Conservation (phyloP, 208 protist species). For the Trypanosoma conorhini region DNA sequence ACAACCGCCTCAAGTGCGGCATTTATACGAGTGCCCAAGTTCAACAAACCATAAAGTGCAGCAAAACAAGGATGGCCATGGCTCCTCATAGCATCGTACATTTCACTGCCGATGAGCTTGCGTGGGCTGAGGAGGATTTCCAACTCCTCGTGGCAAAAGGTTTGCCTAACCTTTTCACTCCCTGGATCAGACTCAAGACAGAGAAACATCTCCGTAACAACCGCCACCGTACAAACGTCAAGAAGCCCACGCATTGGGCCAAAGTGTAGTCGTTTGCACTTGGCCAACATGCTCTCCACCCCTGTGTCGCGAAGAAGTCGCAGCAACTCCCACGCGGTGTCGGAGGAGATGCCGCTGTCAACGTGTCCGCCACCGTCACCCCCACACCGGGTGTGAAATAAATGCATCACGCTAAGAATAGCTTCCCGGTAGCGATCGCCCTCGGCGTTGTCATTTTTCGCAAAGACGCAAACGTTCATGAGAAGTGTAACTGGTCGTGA, state of each 20-base stretch:
- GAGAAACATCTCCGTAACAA: constrained; percentile 35
- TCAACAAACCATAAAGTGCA: constrained; percentile 25
- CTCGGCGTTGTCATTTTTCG: constrained; percentile 73
- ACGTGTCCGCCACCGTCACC: constrained; percentile 1
- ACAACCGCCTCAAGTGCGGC: constrained; percentile 11
- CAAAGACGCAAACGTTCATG: constrained; percentile 79
- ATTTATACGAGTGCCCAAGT: constrained; percentile 12
- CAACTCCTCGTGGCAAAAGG: constrained; percentile 16
- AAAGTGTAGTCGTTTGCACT: constrained; percentile 60
- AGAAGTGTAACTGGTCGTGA: constrained; percentile 31
- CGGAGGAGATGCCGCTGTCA: neutral
- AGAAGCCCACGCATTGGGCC: constrained; percentile 56
- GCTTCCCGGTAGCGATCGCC: constrained; percentile 53
- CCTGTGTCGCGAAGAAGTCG: constrained; percentile 34
- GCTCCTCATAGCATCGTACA: constrained; percentile 16
- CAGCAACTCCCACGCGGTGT: constrained; percentile 14
- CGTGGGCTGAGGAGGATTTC: constrained; percentile 29
- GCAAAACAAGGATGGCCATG: constrained; percentile 8
- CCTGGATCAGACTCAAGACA: constrained; percentile 12
- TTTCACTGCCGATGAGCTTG: constrained; percentile 23
- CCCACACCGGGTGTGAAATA: neutral
- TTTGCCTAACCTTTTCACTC: neutral
- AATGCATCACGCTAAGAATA: constrained; percentile 31
- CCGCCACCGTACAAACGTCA: constrained; percentile 45
- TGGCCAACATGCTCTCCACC: constrained; percentile 46